Evolutionary conservation across 1,284 basidiomycete species (phyloP).

Genomic region (Mrakiaceae sp.): DNA sequence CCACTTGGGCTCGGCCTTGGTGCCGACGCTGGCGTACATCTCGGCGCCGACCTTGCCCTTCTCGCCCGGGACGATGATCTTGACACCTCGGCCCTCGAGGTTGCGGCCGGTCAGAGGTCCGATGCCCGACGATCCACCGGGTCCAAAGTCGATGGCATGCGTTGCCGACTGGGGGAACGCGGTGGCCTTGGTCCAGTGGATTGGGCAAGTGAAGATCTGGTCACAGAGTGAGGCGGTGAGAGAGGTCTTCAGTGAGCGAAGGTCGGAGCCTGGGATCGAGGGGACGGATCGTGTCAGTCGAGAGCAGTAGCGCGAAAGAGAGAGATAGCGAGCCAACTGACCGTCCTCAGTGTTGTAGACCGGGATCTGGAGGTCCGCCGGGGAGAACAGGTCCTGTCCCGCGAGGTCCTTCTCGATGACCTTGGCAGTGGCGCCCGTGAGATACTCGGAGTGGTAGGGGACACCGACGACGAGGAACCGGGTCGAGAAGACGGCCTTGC

Average conservation of each 20-base stretch:
- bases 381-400: slow-evolving; percentile 69
- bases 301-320: slow-evolving; percentile 6
- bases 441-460: slow-evolving; percentile 86
- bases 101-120: slow-evolving; percentile 82
- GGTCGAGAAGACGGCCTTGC: slow-evolving; percentile 85
- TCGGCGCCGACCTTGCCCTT: slow-evolving; percentile 75
- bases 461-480: slow-evolving; percentile 90
- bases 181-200: slow-evolving; percentile 86
- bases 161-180: slow-evolving; percentile 80
- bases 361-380: slow-evolving; percentile 62
- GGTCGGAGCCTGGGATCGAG: slow-evolving; percentile 55
- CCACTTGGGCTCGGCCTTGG: slow-evolving; percentile 82
- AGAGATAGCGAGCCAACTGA: slow-evolving; percentile 35
- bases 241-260: slow-evolving; percentile 53
- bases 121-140: slow-evolving; percentile 86
- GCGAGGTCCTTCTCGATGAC: slow-evolving; percentile 61
- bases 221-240: slow-evolving; percentile 74
- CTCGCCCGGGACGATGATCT: slow-evolving; percentile 74
- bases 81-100: slow-evolving; percentile 83
- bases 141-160: slow-evolving; percentile 92
- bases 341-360: slow-evolving; percentile 90
- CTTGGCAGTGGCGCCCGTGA: slow-evolving; percentile 64
- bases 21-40: slow-evolving; percentile 55
- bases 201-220: slow-evolving; percentile 83
- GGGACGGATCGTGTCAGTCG: slow-evolving; percentile 15